These are phyloP conservation scores for Fomitopsis pulvina DNA, from an alignment of 768 basidiomycete species.

Conservation along the genomic window DNA sequence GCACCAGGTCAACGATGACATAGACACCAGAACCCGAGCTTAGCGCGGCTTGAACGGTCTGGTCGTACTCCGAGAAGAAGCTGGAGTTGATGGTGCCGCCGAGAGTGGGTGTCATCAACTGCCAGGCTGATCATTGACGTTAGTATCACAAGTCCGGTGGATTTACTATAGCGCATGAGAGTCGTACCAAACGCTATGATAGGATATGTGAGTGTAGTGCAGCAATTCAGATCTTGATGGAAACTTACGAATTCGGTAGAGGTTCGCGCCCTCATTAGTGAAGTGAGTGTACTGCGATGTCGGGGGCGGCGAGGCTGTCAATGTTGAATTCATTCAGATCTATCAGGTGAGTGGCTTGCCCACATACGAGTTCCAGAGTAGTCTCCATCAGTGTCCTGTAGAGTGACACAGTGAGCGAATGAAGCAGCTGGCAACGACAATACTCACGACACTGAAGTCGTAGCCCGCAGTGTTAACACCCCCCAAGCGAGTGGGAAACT, in stretches of 20 bases:
- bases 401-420: background rate
- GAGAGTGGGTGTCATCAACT: conserved; percentile 42
- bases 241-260: conserved; percentile 37
- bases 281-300: conserved; percentile 43
- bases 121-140: conserved; percentile 36
- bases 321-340: background rate
- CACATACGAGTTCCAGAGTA: conserved; percentile 29
- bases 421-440: background rate
- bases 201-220: too few species aligned
- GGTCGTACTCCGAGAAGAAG: conserved; percentile 40
- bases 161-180: background rate
- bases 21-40: conserved; percentile 33
- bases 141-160: conserved; percentile 2
- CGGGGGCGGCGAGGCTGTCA: conserved; percentile 28
- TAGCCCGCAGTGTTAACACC: conserved; percentile 46
- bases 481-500: conserved; percentile 31
- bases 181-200: conserved; percentile 24
- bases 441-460: conserved; percentile 37
- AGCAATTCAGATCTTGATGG: background rate
- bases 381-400: conserved; percentile 36
- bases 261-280: conserved; percentile 38
- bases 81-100: conserved; percentile 39
- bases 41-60: conserved; percentile 41
- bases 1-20: conserved; percentile 45
- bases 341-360: background rate